Evolutionary conservation across 1,139 yeast genomes (phyloP).

Genomic region (Entelexis paramagnoliae): DNA sequence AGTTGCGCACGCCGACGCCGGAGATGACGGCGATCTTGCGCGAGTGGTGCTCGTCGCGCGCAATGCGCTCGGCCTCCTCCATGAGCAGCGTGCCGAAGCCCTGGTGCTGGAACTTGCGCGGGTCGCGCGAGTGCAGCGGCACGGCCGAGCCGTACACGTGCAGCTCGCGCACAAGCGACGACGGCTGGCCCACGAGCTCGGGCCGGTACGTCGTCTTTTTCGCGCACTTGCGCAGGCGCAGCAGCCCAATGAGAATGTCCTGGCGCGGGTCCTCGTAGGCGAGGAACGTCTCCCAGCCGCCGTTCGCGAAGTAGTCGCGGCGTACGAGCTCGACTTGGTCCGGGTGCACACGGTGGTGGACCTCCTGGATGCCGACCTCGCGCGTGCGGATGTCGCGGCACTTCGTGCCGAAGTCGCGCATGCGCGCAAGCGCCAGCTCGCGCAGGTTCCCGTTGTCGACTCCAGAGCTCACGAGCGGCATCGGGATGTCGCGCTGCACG

Average conservation of each 20-base stretch:
- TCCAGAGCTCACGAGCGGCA: constrained; percentile 97
- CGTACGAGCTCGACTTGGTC: constrained; percentile 94
- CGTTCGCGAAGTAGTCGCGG: constrained; percentile 93
- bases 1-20: constrained; percentile 96
- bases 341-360: constrained; percentile 92
- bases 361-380: constrained; percentile 98
- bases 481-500: constrained; percentile 97
- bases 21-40: constrained; percentile 84
- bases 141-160: constrained; percentile 98
- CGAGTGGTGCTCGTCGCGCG: constrained; percentile 91
- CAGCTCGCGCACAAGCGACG: constrained; percentile 87
- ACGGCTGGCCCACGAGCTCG: constrained; percentile 72
- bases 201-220: constrained; percentile 84
- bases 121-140: constrained; percentile 94
- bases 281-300: constrained; percentile 94
- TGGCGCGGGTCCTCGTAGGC: constrained; percentile 96
- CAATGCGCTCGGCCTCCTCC: constrained; percentile 98
- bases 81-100: constrained; percentile 94
- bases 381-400: constrained; percentile 98
- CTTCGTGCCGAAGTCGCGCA: constrained; percentile 94
- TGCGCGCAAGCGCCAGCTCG: constrained; percentile 89
- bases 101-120: constrained; percentile 96
- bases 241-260: constrained; percentile 84
- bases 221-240: constrained; percentile 80
- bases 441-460: constrained; percentile 96